Base-by-base conservation (phyloP, 176 grass and related monocot species). In the Coix lacrymajobi region DNA sequence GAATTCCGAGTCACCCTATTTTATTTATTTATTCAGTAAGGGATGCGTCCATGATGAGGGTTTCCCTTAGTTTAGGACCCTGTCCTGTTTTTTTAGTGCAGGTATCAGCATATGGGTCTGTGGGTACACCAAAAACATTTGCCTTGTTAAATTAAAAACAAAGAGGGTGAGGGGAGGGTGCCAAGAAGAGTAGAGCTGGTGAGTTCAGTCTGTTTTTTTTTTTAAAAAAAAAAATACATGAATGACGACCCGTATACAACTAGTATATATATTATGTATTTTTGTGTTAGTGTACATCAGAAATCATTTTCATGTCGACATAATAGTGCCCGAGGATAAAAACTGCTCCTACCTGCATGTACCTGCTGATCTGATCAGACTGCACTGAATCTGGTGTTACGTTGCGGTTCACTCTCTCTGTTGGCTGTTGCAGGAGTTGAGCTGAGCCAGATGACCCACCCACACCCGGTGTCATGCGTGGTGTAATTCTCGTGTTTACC, bases 1-100 rank as follows among this genome's bases (percentile, higher is more conserved):
- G 29, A 66, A 60, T 58, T 73, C 44, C 10, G 16, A 44, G 36
- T 66, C 13, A 5, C 66, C 19, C 44, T 83, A 49, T 83, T 83
- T 83, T 83, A 79, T 79, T n/a, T n/a, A n/a, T n/a, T n/a, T n/a
- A n/a, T n/a, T n/a, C n/a, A n/a, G n/a, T n/a, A n/a, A n/a, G n/a
- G n/a, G n/a, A n/a, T n/a, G n/a, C n/a, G n/a, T 90, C 68, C 49
- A 83, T 86, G 79, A 90, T 16, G 33, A 73, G 25, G 41, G 62
- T 2, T n/a, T 24, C 78, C 36, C 19, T 24, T 83, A 79, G 84
- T 83, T 89, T 83, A 62, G 76, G 39, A 86, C 73, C 57, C 63
- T 75, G 32, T 25, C 44, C 45, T 57, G 37, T 83, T 40, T 36
- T 28, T 46, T 29, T 20, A 38, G 45, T 69, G 13, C 64, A 38